These are phyloP conservation scores for Arthrobotrys musiformis DNA, from an alignment of 2,329 filamentous ascomycete genomes.

Conservation along the genomic window DNA sequence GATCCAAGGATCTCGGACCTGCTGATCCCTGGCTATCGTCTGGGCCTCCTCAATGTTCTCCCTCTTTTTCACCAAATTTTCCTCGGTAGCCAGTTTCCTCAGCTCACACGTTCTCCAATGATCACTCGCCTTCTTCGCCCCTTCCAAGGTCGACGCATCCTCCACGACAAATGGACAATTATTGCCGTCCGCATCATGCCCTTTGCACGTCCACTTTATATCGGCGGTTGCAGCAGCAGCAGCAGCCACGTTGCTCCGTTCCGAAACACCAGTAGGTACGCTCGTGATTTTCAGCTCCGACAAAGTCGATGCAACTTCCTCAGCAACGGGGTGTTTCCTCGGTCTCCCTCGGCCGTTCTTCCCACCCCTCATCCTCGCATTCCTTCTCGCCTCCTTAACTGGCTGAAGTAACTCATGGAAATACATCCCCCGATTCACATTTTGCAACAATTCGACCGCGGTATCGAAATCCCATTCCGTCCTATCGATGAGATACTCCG, in stretches of 20 bases:
- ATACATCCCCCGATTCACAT: constrained; percentile 50
- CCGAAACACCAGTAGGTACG: constrained; percentile 16
- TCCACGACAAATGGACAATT: constrained; percentile 34
- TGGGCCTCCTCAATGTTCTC: constrained; percentile 52
- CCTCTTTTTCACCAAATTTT: constrained; percentile 38
- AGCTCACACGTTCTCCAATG: constrained; percentile 47
- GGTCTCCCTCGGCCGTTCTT: constrained; percentile 29
- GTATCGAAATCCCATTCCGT: constrained; percentile 53
- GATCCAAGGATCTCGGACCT: constrained; percentile 49
- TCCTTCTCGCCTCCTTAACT: constrained; percentile 41
- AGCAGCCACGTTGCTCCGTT: constrained; percentile 15
- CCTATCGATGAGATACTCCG: constrained; percentile 49
- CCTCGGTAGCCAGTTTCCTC: constrained; percentile 39
- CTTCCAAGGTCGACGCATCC: constrained; percentile 35
- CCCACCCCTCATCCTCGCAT: constrained; percentile 29
- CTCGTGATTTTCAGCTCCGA: constrained; percentile 37
- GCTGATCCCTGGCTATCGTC: constrained; percentile 36
- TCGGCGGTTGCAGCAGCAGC: neutral
- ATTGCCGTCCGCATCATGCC: constrained; percentile 29
- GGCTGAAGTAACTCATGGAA: constrained; percentile 46
- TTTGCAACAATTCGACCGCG: constrained; percentile 43
- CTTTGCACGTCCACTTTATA: constrained; percentile 28
- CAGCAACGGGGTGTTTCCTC: constrained; percentile 17
- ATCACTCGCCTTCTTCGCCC: constrained; percentile 43
- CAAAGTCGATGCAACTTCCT: constrained; percentile 37